These are phyloP conservation scores for Isatis tinctoria DNA, from an alignment of 345 rosid species.

Conservation along the genomic window DNA sequence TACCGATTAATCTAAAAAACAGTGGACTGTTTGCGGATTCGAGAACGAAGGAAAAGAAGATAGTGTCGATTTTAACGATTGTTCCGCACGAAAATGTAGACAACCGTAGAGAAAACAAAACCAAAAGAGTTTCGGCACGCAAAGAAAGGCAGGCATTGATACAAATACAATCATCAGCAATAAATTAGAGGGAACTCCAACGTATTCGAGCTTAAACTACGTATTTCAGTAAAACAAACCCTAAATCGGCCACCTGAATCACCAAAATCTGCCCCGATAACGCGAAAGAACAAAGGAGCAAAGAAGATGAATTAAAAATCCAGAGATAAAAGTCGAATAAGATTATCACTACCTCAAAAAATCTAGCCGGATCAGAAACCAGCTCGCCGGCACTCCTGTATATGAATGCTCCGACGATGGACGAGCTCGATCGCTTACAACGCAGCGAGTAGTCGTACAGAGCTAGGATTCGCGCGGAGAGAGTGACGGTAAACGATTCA, in stretches of 20 bases:
- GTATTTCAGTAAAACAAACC: conserved; percentile 21
- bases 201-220: neutral
- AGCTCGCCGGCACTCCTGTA: conserved; percentile 12
- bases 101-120: neutral
- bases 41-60: neutral
- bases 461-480: neutral
- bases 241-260: conserved; percentile 25
- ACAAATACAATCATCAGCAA: conserved; percentile 6
- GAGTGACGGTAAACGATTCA: conserved; percentile 11
- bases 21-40: neutral
- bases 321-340: neutral
- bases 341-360: conserved; percentile 15
- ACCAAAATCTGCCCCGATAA: conserved; percentile 9
- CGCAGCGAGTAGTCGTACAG: conserved; percentile 2
- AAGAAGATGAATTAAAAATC: neutral
- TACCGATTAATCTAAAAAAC: neutral
- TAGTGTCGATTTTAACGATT: neutral
- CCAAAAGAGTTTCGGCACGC: neutral
- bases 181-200: neutral
- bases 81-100: neutral
- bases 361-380: conserved; percentile 20
- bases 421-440: conserved; percentile 9
- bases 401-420: conserved; percentile 17
- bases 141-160: neutral
- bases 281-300: neutral